Base-by-base conservation (phyloP, 148 eudicot species). In the Drosera capensis region DNA sequence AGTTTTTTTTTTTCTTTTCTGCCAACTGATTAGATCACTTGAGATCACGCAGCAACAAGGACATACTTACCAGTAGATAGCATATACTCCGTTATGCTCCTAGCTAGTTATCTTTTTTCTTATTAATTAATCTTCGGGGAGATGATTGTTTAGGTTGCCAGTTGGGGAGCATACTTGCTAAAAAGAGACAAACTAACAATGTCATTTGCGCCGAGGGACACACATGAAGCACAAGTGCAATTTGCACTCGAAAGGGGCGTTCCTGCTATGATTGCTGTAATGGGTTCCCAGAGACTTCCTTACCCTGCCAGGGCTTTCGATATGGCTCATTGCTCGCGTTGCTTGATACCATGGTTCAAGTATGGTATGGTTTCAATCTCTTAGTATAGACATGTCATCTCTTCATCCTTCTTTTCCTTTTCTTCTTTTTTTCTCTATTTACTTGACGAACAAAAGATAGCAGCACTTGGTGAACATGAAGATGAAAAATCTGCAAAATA, bases 191-290 rank as follows among this genome's bases (percentile, higher is more conserved):
- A 76, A 15, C 46, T 80, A 41, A 55, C 90, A 23, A 69, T 79
- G 76, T 74, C 86, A 45, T 74, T 79, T 52, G 86, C 86, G 14
- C 86, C 86, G 13, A 68, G 74, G 58, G 86, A 78, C 58, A 68
- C 77, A 25, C 86, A 78, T 47, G 75, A 74, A 64, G 80, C 86
- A n/a, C 80, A 78, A 48, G 78, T 78, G 46, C 86, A 78, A 43
- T 78, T 78, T 66, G 86, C 81, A 17, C 68, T 79, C 41, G 81
- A 79, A 54, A 63, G 86, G 53, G 86, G 86, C 7, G 81, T 79
- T n/a, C 90, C 80, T 40, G 90, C 83, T 47, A 58, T 73, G 49
- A 77, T 80, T 21, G 90, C 78, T 31, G 80, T 76, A 53, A 72
- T 80, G 55, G 90, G 82, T 48, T 70, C 83, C 12, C 68, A 67